Conservation (phyloP, 2,329 filamentous ascomycete species). For the Penicillium griseofulvum region DNA sequence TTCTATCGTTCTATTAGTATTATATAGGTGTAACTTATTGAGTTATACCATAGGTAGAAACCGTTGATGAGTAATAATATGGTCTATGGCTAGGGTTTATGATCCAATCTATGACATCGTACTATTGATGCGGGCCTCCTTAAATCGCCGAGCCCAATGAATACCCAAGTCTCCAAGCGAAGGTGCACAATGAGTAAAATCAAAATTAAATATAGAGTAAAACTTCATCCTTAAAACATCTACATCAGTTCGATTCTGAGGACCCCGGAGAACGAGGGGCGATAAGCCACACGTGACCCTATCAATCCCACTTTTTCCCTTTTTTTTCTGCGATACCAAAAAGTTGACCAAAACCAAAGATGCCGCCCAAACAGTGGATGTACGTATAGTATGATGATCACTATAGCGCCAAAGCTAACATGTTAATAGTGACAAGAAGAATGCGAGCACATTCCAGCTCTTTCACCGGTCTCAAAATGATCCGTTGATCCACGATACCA, state of each 20-base stretch:
- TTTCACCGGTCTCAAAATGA: slow-evolving; percentile 97
- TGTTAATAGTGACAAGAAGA: slow-evolving; percentile 73
- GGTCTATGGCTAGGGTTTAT: neutral
- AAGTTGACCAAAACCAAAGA: slow-evolving; percentile 47
- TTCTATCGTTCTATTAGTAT: neutral
- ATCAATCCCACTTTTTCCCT: slow-evolving; percentile 31
- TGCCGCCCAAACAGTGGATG: slow-evolving; percentile 76
- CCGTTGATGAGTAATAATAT: neutral
- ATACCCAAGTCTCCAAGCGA: slow-evolving; percentile 11
- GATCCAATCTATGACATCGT: neutral
- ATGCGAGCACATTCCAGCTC: slow-evolving; percentile 86
- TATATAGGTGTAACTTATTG: neutral
- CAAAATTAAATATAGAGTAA: neutral
- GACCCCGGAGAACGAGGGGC: slow-evolving; percentile 25
- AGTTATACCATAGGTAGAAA: neutral
- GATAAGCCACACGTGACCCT: slow-evolving; percentile 34
- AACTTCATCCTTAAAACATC: neutral
- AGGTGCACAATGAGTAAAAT: slow-evolving; percentile 5
- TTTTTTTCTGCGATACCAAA: slow-evolving; percentile 19
- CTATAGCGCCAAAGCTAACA: slow-evolving; percentile 17
- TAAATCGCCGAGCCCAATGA: slow-evolving; percentile 4
- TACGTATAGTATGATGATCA: slow-evolving; percentile 39
- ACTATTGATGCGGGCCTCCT: slow-evolving; percentile 2
- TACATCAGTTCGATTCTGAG: slow-evolving; percentile 7
- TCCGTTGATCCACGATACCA: slow-evolving; percentile 88